These are phyloP conservation scores for Didymella lethalis DNA, from an alignment of 2,329 filamentous ascomycete species.

Conservation along the genomic window DNA sequence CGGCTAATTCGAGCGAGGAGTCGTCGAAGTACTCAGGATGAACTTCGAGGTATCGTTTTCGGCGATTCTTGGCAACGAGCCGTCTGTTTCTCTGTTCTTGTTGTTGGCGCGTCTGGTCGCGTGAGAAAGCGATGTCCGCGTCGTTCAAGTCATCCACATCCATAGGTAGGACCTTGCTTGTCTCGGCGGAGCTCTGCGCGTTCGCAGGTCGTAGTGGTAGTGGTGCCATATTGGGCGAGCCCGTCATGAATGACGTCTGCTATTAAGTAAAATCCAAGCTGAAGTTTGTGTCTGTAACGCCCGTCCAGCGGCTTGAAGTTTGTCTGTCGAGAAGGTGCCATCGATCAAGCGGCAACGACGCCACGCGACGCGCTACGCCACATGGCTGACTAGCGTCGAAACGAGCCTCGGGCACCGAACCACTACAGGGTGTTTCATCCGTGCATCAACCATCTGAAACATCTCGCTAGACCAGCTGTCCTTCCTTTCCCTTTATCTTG, in stretches of 20 bases:
- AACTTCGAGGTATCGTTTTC: conserved; percentile 76
- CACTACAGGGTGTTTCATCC: conserved; percentile 47
- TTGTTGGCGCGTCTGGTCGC: conserved; percentile 21
- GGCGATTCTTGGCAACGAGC: conserved; percentile 74
- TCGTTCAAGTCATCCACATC: conserved; percentile 26
- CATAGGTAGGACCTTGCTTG: conserved; percentile 13
- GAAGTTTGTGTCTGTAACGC: not conserved
- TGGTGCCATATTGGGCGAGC: conserved; percentile 33
- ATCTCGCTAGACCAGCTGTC: conserved; percentile 26
- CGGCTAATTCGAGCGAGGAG: conserved; percentile 67
- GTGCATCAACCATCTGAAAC: conserved; percentile 41
- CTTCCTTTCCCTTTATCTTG: conserved; percentile 18
- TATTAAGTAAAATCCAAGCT: not conserved
- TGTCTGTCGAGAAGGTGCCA: not conserved
- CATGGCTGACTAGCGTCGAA: conserved; percentile 18
- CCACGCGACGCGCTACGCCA: conserved; percentile 37
- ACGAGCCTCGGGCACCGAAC: conserved; percentile 31
- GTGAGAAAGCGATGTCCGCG: conserved; percentile 27
- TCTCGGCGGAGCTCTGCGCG: conserved; percentile 19
- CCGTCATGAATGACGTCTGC: conserved; percentile 40
- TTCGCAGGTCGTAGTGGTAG: conserved; percentile 35
- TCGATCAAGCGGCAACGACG: conserved; percentile 29
- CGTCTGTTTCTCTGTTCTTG: conserved; percentile 32
- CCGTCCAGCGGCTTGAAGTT: not conserved
- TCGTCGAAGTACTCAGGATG: conserved; percentile 75